These are phyloP conservation scores for Rhodotorula sp. DNA, from an alignment of 1,284 basidiomycete species.

Conservation along the genomic window DNA sequence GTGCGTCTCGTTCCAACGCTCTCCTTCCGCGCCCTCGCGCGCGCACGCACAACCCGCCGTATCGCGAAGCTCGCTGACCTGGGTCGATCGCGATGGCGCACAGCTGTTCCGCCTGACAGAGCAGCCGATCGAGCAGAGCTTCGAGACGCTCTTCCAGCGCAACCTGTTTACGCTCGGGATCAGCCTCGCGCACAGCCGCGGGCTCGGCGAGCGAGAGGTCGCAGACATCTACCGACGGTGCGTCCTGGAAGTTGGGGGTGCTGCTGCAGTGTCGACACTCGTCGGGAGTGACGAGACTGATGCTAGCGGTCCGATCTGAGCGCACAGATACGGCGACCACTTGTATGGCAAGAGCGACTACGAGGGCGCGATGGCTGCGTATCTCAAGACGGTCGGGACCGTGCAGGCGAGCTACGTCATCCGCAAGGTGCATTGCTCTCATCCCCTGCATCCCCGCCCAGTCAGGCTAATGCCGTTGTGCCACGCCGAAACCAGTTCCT, in stretches of 20 bases:
- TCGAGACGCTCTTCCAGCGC: slow-evolving; percentile 28
- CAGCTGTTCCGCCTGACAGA: slow-evolving; percentile 61
- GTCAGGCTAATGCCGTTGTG: not conserved
- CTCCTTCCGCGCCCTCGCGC: not conserved
- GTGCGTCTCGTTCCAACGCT: slow-evolving; percentile 13
- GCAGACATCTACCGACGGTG: slow-evolving; percentile 75
- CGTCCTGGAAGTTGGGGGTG: not conserved
- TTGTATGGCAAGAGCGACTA: slow-evolving; percentile 89
- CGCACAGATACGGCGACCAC: slow-evolving; percentile 76
- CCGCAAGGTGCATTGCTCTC: slow-evolving; percentile 69
- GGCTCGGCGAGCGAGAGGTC: slow-evolving; percentile 58
- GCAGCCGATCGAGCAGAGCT: slow-evolving; percentile 29
- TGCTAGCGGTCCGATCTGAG: no score
- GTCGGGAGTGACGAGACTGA: no score
- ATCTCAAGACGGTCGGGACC: slow-evolving; percentile 82
- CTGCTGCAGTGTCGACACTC: no score
- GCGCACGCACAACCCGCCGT: not conserved
- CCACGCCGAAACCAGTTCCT: slow-evolving; percentile 67
- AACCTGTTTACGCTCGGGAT: slow-evolving; percentile 60
- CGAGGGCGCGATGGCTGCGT: slow-evolving; percentile 90
- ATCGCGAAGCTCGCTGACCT: not conserved
- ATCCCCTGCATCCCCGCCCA: not conserved
- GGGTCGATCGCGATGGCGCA: slow-evolving; percentile 15
- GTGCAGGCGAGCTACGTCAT: slow-evolving; percentile 95
- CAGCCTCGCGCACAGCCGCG: slow-evolving; percentile 64